Evolutionary conservation across 2,329 filamentous ascomycete genomes (phyloP).

Genomic region (Diaporthe velutina): DNA sequence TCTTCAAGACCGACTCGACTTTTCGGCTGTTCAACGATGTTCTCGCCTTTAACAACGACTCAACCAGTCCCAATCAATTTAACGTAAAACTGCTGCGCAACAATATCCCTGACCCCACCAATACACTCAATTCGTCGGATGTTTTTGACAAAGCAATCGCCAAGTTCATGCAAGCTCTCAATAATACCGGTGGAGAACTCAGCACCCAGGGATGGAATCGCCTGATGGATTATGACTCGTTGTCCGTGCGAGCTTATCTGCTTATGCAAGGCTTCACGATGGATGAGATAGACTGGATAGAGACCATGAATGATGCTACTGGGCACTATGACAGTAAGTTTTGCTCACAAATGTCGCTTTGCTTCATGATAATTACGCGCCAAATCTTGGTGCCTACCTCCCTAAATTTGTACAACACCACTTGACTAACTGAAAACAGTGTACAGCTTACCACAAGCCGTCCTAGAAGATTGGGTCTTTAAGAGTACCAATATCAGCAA

Average conservation of each 20-base stretch:
- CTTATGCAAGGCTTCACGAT: slow-evolving; percentile 46
- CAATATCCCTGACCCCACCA: neutral
- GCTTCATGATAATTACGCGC: neutral
- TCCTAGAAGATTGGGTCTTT: slow-evolving; percentile 46
- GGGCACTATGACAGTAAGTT: slow-evolving; percentile 42
- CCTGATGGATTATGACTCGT: slow-evolving; percentile 43
- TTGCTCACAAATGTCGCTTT: neutral
- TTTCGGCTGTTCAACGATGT: slow-evolving; percentile 42
- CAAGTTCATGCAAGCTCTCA: neutral
- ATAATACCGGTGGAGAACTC: neutral
- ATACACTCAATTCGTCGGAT: neutral
- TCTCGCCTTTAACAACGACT: slow-evolving; percentile 34
- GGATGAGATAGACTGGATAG: slow-evolving; percentile 48
- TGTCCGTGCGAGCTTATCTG: slow-evolving; percentile 42
- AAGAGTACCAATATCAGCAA: slow-evolving; percentile 39
- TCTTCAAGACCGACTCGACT: slow-evolving; percentile 42
- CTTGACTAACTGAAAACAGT: neutral
- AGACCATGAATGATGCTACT: slow-evolving; percentile 44
- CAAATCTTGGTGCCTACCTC: neutral
- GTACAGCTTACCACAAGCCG: slow-evolving; percentile 43
- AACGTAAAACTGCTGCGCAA: slow-evolving; percentile 33
- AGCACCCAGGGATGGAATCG: slow-evolving; percentile 39
- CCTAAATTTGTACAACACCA: neutral
- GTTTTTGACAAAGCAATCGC: neutral
- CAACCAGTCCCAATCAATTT: slow-evolving; percentile 34